Evolutionary conservation across 139 green algal genomes (phyloP).

Genomic region (Micractinium sp.): DNA sequence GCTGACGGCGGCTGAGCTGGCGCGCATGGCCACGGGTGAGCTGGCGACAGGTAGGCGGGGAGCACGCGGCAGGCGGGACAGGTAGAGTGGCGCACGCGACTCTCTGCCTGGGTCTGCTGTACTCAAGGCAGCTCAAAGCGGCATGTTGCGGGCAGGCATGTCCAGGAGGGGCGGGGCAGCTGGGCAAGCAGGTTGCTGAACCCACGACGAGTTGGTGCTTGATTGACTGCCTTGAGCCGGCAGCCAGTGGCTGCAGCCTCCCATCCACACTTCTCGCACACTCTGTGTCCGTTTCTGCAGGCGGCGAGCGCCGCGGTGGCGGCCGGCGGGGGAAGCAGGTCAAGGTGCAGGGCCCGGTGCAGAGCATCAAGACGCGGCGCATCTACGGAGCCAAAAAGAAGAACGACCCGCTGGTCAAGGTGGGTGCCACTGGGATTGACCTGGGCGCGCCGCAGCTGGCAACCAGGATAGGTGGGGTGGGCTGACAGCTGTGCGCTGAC

Average conservation of each 20-base stretch:
- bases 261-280: not conserved
- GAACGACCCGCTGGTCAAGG: not conserved
- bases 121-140: too few relatives aligned
- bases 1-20: slow-evolving; percentile 1
- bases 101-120: too few relatives aligned
- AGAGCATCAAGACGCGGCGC: not conserved
- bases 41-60: not conserved
- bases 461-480: too few relatives aligned
- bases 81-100: too few relatives aligned
- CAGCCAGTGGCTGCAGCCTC: too few relatives aligned
- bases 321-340: not conserved
- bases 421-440: not conserved
- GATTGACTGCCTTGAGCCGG: too few relatives aligned
- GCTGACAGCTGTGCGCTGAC: too few relatives aligned
- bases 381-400: not conserved
- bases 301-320: not conserved
- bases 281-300: not conserved
- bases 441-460: too few relatives aligned
- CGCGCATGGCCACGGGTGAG: not conserved
- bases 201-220: too few relatives aligned
- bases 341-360: not conserved
- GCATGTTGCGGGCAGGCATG: too few relatives aligned
- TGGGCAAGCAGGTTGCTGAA: too few relatives aligned
- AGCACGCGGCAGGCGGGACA: not conserved
- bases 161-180: too few relatives aligned